These are phyloP conservation scores for Botryobasidium botryosum DNA, from an alignment of 768 basidiomycete species.

Conservation along the genomic window DNA sequence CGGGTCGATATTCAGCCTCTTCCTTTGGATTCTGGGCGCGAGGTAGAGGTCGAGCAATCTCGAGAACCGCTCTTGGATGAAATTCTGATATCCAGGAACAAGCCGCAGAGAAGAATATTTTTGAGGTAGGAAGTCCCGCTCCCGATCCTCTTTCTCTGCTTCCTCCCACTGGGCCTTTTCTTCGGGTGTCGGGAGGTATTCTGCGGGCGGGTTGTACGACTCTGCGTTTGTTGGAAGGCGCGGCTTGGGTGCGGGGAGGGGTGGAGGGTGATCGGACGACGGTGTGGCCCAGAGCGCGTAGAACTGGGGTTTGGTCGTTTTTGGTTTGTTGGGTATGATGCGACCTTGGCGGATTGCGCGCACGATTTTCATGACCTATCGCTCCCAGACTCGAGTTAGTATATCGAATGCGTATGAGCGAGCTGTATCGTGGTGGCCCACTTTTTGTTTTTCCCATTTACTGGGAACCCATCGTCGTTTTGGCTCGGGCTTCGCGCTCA, in stretches of 20 bases:
- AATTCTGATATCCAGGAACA: slow-evolving; percentile 80
- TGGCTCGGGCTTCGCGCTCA: slow-evolving; percentile 82
- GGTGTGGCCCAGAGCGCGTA: slow-evolving; percentile 80
- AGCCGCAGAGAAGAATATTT: slow-evolving; percentile 73
- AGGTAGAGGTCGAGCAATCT: slow-evolving; percentile 93
- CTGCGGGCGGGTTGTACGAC: slow-evolving; percentile 96
- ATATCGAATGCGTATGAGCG: not conserved
- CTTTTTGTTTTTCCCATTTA: slow-evolving; percentile 99
- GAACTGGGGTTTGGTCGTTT: slow-evolving; percentile 48
- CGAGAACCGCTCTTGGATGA: slow-evolving; percentile 86
- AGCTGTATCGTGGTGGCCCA: slow-evolving; percentile 22
- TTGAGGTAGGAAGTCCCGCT: slow-evolving; percentile 74
- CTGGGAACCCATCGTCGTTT: slow-evolving; percentile 94
- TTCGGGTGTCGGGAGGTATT: slow-evolving; percentile 75
- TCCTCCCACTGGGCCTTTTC: slow-evolving; percentile 74
- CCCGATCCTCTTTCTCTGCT: slow-evolving; percentile 74
- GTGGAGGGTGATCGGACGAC: slow-evolving; percentile 55
- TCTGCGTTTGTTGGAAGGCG: slow-evolving; percentile 84
- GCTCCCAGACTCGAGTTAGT: not conserved
- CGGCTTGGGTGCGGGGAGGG: slow-evolving; percentile 84
- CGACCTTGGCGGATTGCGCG: slow-evolving; percentile 93
- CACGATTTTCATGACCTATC: slow-evolving; percentile 96
- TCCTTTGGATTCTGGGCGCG: slow-evolving; percentile 77
- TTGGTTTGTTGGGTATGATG: slow-evolving; percentile 80
- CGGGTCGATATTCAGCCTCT: slow-evolving; percentile 83